Evolutionary conservation across 371 early-diverging fungal genomes (phyloP), one percentile per base, ranked within the genome.

Genomic region (Dentiscutata heterogama): DNA sequence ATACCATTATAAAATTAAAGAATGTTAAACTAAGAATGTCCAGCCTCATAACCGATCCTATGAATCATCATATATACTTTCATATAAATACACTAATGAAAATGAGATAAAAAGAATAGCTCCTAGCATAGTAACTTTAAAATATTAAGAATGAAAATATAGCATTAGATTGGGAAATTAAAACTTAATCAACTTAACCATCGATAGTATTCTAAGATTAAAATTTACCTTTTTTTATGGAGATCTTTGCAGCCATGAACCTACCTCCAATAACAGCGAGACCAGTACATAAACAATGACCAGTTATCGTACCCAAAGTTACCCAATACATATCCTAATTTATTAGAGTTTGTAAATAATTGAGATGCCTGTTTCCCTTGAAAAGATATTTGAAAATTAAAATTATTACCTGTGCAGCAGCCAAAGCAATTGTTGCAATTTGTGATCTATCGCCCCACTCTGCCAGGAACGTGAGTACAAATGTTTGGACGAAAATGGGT

Each of bases 381-480:
- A 61, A 56, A 72, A 14, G n/a, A 42, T 42, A 42, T 42, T 42
- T 42, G 7, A 42, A 42, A 42, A 42, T 42, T 42, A 27, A 31
- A 31, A 80, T 35, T 60, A 39, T 86, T 89, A 93, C 94, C 75
- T 96, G 93, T 14, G 98, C 96, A 20, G 97, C 97, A 31, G 97
- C 98, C 76, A 98, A 87, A 35, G 97, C 97, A 84, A 99, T 97
- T 2, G 98, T 97, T 18, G 95, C 92, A 74, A 95, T 92, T 87
- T 98, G 97, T 68, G 96, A 96, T 39, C 98, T 92, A 86, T 98
- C 99, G 13, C 98, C 98, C 99, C 99, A 98, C 85, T 99, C 99
- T 64, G 97, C 99, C 82, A 99, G 83, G 79, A 99, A 98, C 56
- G 97, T 97, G 85, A 99, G 87, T 42, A 96, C 91, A 89, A 98